Percentiles rank a stretch among this genome's conserved stretches.
Conservation (phyloP, 108 stramenopile species). For the Cylindrotheca fusiformis region DNA sequence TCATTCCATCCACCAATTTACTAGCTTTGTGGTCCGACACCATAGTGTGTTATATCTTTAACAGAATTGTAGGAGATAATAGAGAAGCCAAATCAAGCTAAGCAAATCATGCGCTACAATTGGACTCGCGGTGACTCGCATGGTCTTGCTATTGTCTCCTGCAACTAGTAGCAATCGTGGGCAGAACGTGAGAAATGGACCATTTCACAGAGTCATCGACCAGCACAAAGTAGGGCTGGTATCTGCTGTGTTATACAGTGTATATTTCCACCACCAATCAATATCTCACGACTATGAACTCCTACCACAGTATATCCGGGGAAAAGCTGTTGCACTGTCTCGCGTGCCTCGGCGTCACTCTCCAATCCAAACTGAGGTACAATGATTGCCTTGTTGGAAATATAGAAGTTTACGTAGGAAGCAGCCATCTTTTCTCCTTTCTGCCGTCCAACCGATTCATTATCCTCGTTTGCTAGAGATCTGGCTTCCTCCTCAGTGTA, state of each 20-base stretch:
- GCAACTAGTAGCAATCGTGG: too few species aligned
- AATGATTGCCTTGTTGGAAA: conserved; percentile 65
- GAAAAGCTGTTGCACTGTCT: conserved; percentile 45
- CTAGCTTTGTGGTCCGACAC: too few species aligned
- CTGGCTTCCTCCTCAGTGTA: conserved; percentile 47
- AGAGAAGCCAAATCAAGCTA: too few species aligned
- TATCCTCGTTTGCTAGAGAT: conserved; percentile 15
- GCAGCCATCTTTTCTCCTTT: conserved; percentile 53
- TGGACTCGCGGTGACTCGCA: too few species aligned
- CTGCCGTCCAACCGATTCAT: conserved; percentile 8
- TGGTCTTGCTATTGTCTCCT: too few species aligned
- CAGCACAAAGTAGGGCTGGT: too few species aligned
- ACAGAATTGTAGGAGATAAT: too few species aligned
- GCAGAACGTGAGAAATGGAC: too few species aligned
- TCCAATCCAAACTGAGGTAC: conserved; percentile 55
- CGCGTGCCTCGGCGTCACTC: conserved; percentile 43
- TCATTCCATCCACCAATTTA: too few species aligned
- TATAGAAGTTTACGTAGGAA: conserved; percentile 81
- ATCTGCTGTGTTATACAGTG: conserved; percentile 86
- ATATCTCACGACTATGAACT: conserved; percentile 56
- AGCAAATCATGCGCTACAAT: too few species aligned
- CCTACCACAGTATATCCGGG: conserved; percentile 58
- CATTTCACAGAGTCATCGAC: too few species aligned
- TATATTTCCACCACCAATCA: conserved; percentile 85
- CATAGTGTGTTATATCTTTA: too few species aligned